These are phyloP conservation scores for Plasmodium blacklocki DNA, from an alignment of 169 alveolate genomes.

Conservation along the genomic window DNA sequence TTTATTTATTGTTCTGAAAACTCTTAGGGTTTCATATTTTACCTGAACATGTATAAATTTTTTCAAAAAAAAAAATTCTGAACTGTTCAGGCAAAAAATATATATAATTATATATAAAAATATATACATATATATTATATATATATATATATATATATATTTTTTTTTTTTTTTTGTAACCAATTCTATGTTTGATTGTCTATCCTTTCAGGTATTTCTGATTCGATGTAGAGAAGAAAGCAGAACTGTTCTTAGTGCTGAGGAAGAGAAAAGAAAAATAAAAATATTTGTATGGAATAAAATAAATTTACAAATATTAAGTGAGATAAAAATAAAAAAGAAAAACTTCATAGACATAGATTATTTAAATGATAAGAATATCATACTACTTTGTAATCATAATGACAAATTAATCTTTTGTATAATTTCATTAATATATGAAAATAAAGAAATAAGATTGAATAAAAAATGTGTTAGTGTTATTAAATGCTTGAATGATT, in stretches of 20 bases:
- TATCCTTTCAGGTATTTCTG: constrained; percentile 18
- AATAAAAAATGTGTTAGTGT: not conserved
- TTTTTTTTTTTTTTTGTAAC: too few relatives aligned
- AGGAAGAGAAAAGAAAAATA: constrained; percentile 15
- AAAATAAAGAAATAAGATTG: constrained; percentile 9
- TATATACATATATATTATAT: too few relatives aligned
- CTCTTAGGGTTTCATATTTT: not conserved
- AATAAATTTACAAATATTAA: constrained; percentile 24
- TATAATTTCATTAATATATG: constrained; percentile 12
- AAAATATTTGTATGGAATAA: constrained; percentile 44
- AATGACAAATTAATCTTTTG: constrained; percentile 25
- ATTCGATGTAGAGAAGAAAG: constrained; percentile 38
- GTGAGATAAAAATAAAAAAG: constrained; percentile 49
- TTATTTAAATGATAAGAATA: constrained; percentile 31
- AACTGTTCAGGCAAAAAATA: too few relatives aligned
- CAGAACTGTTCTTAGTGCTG: constrained; percentile 34
- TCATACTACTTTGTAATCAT: constrained; percentile 27
- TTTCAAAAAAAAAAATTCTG: too few relatives aligned
- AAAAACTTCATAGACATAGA: constrained; percentile 25
- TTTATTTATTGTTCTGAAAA: not conserved
- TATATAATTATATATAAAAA: too few relatives aligned
- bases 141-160: too few relatives aligned
- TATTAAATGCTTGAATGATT: constrained; percentile 2
- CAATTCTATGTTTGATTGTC: too few relatives aligned
- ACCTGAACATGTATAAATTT: too few relatives aligned